Percentiles rank a stretch among this genome's conserved stretches.
phyloP scores from a whole-genome alignment of 2,329 filamentous ascomycete species.

The Paecilomyces niveus region DNA sequence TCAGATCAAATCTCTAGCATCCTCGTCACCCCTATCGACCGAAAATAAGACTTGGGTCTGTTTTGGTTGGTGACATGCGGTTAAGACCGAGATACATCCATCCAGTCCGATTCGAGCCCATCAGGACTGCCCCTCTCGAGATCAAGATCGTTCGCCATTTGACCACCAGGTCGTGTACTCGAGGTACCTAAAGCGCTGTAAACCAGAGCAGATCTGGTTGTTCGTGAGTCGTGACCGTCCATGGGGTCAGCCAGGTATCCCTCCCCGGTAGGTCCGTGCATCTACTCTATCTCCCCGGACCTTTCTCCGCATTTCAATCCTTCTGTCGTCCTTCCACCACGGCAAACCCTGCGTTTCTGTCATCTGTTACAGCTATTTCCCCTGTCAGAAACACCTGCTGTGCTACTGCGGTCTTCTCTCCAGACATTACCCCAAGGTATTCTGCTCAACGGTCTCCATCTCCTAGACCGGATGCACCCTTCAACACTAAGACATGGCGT shows the following conservation, averaged over 20 bases:
- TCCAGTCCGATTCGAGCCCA: neutral
- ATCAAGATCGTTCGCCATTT: neutral
- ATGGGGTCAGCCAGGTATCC: neutral
- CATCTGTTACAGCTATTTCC: neutral
- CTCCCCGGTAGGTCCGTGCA: neutral
- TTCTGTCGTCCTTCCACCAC: neutral
- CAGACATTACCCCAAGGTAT: neutral
- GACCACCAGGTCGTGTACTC: neutral
- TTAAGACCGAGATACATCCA: neutral
- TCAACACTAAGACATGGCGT: neutral
- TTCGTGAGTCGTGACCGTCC: neutral
- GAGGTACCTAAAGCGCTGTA: neutral
- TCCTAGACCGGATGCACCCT: neutral
- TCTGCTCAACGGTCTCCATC: neutral
- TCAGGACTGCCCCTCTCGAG: neutral
- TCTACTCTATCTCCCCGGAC: neutral
- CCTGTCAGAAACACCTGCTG: neutral
- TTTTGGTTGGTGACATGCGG: neutral
- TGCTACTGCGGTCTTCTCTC: neutral
- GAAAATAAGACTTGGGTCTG: neutral
- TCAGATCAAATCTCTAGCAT: neutral
- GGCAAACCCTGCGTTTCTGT: neutral
- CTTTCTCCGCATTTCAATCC: neutral
- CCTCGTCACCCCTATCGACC: neutral
- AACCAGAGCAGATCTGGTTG: neutral